phyloP scores from a whole-genome alignment of 179 eudicot genomes.

The Spinacia oleracea region DNA sequence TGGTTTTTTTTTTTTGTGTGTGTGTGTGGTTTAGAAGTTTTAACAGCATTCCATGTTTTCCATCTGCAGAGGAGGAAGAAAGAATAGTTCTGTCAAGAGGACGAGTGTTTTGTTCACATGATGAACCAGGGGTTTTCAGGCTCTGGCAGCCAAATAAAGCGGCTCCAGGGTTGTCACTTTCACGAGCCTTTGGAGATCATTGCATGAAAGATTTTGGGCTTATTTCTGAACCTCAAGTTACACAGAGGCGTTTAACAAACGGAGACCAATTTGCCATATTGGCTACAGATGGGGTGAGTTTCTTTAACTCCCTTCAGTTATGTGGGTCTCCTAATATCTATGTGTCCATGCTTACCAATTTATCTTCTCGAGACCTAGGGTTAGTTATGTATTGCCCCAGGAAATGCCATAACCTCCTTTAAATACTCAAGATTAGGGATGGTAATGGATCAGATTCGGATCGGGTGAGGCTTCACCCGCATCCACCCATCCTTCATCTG shows the following conservation, averaged over 20 bases:
- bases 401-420: neutral
- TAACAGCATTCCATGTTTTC: neutral
- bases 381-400: neutral
- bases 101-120: conserved; percentile 51
- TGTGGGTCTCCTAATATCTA: neutral
- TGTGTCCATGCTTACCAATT: neutral
- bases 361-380: neutral
- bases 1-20: neutral
- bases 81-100: conserved; percentile 65
- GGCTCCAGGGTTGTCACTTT: conserved; percentile 72
- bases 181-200: conserved; percentile 87
- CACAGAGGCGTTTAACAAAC: conserved; percentile 47
- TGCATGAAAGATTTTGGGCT: conserved; percentile 74
- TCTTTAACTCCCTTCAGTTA: neutral
- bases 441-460: too few species aligned
- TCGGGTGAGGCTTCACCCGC: too few species aligned
- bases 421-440: too few species aligned
- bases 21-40: neutral
- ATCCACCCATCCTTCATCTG: too few species aligned
- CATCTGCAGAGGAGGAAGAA: conserved; percentile 59
- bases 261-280: conserved; percentile 66
- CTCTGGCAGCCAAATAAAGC: conserved; percentile 63
- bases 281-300: conserved; percentile 91
- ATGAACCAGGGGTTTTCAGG: conserved; percentile 81
- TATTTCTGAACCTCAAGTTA: conserved; percentile 80